Evolutionary conservation across 208 protist species (phyloP).

Genomic region (Wallacemonas sp.): DNA sequence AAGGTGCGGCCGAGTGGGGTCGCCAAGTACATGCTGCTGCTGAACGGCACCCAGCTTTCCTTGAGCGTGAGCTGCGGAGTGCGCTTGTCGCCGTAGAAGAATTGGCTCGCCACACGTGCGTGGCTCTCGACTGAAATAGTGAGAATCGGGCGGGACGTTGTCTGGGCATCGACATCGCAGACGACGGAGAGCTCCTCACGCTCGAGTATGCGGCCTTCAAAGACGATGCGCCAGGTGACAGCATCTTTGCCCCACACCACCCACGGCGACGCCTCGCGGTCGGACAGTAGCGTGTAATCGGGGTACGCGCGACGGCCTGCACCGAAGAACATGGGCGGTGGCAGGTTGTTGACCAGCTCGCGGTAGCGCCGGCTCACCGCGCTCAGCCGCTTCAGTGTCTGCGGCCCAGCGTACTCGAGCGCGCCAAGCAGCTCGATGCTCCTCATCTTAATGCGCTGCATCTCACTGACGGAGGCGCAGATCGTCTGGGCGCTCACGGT

Average conservation of each 20-base stretch:
- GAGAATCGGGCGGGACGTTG: neutral
- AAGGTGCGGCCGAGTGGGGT: conserved; percentile 50
- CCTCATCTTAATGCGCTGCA: conserved; percentile 46
- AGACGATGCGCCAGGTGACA: conserved; percentile 53
- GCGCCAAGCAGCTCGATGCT: conserved; percentile 65
- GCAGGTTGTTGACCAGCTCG: conserved; percentile 64
- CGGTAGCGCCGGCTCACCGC: conserved; percentile 58
- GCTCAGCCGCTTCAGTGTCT: conserved; percentile 65
- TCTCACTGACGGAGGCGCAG: conserved; percentile 47
- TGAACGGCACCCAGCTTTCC: conserved; percentile 72
- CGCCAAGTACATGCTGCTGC: conserved; percentile 56
- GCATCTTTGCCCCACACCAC: conserved; percentile 47
- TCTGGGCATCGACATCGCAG: neutral
- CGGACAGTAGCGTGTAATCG: conserved; percentile 58
- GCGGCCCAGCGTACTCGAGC: conserved; percentile 64
- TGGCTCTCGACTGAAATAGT: conserved; percentile 45
- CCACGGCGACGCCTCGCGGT: conserved; percentile 65
- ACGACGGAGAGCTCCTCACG: conserved; percentile 59
- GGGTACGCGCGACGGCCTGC: conserved; percentile 45
- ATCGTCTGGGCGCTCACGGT: conserved; percentile 24
- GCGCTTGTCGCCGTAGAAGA: conserved; percentile 66
- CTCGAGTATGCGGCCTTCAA: conserved; percentile 46
- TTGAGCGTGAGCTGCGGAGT: conserved; percentile 55
- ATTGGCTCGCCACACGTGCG: conserved; percentile 37
- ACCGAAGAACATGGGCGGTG: conserved; percentile 61